These are phyloP conservation scores for Colletotrichum tropicicola DNA, from an alignment of 2,329 filamentous ascomycete genomes.

Conservation along the genomic window DNA sequence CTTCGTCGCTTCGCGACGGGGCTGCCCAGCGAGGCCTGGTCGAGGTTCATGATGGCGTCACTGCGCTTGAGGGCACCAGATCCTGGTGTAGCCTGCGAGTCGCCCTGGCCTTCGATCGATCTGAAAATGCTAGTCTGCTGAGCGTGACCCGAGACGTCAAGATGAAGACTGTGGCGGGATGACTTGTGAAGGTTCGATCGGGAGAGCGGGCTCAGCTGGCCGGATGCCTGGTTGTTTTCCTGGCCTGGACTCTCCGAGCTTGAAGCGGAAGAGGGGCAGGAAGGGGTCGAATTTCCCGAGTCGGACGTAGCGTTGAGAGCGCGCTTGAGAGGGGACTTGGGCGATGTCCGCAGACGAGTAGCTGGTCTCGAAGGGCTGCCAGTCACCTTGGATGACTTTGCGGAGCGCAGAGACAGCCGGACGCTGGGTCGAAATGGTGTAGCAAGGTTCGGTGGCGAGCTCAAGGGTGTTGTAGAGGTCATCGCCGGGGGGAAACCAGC, in stretches of 20 bases:
- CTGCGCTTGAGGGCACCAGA: constrained; percentile 91
- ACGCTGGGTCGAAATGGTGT: constrained; percentile 73
- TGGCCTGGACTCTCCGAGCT: constrained; percentile 51
- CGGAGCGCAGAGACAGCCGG: constrained; percentile 72
- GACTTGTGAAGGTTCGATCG: constrained; percentile 58
- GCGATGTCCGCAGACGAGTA: constrained; percentile 74
- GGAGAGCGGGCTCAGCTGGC: constrained; percentile 50
- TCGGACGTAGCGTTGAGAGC: constrained; percentile 76
- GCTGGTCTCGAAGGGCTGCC: constrained; percentile 61
- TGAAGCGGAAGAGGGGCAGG: constrained; percentile 59
- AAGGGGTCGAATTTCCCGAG: constrained; percentile 66
- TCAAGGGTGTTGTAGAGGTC: constrained; percentile 40
- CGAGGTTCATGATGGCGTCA: constrained; percentile 88
- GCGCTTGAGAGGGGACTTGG: constrained; percentile 84
- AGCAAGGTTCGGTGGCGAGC: constrained; percentile 55
- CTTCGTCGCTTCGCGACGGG: constrained; percentile 93
- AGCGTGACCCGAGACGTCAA: constrained; percentile 64
- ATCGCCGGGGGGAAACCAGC: constrained; percentile 34
- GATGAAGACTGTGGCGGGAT: constrained; percentile 63
- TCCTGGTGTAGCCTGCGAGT: constrained; percentile 47
- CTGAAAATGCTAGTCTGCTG: constrained; percentile 58
- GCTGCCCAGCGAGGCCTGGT: constrained; percentile 80
- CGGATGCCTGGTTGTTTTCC: constrained; percentile 51
- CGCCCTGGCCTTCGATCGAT: constrained; percentile 59
- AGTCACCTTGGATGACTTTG: constrained; percentile 66